Base-by-base conservation (phyloP, 2,329 filamentous ascomycete species). In the Bipolaris sorokiniana region DNA sequence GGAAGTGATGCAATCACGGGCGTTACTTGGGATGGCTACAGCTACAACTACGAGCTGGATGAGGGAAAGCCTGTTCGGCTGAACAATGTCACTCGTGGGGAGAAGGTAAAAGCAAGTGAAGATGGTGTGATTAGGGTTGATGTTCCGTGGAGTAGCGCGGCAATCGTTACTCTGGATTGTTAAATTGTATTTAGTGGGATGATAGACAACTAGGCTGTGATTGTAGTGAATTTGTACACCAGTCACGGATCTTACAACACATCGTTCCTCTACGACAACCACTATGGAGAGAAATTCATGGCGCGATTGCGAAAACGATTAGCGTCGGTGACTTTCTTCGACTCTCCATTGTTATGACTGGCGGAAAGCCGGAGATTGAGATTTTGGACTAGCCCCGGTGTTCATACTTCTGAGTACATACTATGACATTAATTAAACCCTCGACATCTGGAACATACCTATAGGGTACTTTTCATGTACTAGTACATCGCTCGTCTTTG, bases 1-100 rank as follows among this genome's bases (percentile, higher is more conserved):
- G 86, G 86, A 0, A 88, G 84, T 62, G 84, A 89, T 72, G 85
- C 86, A 7, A 81, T 87, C 16, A 82, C 82, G 0, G 86, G 86
- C 0, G 82, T 88, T 38, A 83, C 84, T 0, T 88, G 81, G 77
- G 84, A 88, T 68, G 86, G 85, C 1, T 82, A 78, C 67, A 88
- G 83, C 58, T 89, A 86, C 58, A 85, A 88, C 65, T 82, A 81
- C 51, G 86, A 88, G 70, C 73, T 88, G 45, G 78, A 83, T 9
- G 64, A 77, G 4, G 86, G 86, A 0, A 75, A 69, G 67, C 84
- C 86, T 2, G 84, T 87, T 18, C 70, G 78, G 48, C 64, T 87
- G 71, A 51, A 57, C 0, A 88, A 88, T 65, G 79, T 86, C 15
- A 88, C 85, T 3, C 69, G 76, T 3, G 82, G 79, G 0, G 83